Evolutionary conservation across 2,329 filamentous ascomycete species (phyloP).

Genomic region (Phyllosticta citriasiana): DNA sequence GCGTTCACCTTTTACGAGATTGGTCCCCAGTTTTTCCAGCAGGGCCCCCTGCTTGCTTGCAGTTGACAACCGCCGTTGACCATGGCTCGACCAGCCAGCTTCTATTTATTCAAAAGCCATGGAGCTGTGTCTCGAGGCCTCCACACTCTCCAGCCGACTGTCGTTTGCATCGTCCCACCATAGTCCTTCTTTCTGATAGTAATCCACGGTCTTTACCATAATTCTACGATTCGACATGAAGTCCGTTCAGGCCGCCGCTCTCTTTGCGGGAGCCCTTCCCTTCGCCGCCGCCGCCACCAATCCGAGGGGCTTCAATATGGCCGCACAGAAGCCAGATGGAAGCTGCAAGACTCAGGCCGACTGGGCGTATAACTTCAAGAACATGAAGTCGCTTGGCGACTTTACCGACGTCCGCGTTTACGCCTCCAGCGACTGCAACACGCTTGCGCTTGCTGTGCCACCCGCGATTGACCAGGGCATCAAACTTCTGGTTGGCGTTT

Average conservation of each 20-base stretch:
- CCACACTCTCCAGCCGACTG: neutral
- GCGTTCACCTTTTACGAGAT: slow-evolving; percentile 7
- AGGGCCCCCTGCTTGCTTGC: neutral
- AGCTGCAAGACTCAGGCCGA: slow-evolving; percentile 19
- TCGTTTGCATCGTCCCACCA: neutral
- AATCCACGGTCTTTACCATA: slow-evolving; percentile 5
- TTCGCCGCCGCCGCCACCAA: slow-evolving; percentile 22
- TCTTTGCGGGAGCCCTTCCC: slow-evolving; percentile 17
- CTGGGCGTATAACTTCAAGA: slow-evolving; percentile 20
- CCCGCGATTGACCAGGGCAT: slow-evolving; percentile 26
- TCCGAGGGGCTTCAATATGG: slow-evolving; percentile 22
- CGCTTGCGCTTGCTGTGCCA: slow-evolving; percentile 19
- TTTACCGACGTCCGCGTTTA: slow-evolving; percentile 20
- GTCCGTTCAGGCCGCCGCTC: neutral
- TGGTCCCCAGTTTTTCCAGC: neutral
- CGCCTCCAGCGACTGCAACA: slow-evolving; percentile 19
- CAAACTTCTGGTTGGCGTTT: slow-evolving; percentile 28
- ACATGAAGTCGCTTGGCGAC: slow-evolving; percentile 16
- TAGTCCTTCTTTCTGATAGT: slow-evolving; percentile 4
- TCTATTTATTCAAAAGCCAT: slow-evolving; percentile 8
- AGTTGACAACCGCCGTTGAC: slow-evolving; percentile 7
- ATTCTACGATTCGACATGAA: slow-evolving; percentile 9
- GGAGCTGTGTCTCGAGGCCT: neutral
- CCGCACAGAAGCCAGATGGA: slow-evolving; percentile 18
- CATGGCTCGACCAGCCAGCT: neutral